Evolutionary conservation across 2,329 filamentous ascomycete genomes (phyloP).

Genomic region (Clathrospora elynae): DNA sequence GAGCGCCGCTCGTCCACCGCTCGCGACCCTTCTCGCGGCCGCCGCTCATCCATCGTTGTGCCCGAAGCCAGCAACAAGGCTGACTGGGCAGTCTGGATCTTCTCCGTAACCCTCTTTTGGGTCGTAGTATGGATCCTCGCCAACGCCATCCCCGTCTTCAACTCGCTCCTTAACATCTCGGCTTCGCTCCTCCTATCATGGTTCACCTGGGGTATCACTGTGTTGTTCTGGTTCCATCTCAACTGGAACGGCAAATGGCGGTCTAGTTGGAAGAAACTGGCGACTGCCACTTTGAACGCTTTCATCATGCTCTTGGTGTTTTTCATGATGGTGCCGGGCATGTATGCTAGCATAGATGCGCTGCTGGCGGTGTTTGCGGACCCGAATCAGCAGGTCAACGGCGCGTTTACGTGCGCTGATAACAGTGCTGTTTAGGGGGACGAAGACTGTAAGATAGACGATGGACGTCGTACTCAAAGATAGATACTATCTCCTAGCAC

Average conservation of each 20-base stretch:
- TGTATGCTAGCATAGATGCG: slow-evolving; percentile 34
- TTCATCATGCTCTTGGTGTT: slow-evolving; percentile 29
- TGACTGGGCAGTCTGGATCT: slow-evolving; percentile 31
- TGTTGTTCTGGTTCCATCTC: slow-evolving; percentile 39
- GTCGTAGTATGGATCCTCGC: slow-evolving; percentile 34
- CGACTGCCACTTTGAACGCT: slow-evolving; percentile 25
- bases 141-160: slow-evolving; percentile 39
- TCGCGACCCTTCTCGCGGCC: slow-evolving; percentile 18
- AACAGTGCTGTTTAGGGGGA: slow-evolving; percentile 31
- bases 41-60: slow-evolving; percentile 21
- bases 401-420: slow-evolving; percentile 37
- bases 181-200: slow-evolving; percentile 32
- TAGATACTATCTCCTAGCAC: neutral
- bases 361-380: slow-evolving; percentile 32
- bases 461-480: neutral
- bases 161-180: slow-evolving; percentile 34
- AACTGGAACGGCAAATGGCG: slow-evolving; percentile 37
- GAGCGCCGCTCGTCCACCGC: slow-evolving; percentile 9
- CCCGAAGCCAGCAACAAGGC: slow-evolving; percentile 21
- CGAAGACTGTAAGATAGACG: too few relatives aligned
- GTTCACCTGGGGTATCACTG: slow-evolving; percentile 37
- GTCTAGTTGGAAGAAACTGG: slow-evolving; percentile 25
- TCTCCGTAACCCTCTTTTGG: slow-evolving; percentile 34
- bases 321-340: slow-evolving; percentile 33
- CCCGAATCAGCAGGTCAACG: slow-evolving; percentile 30